Conservation (phyloP, 2,329 filamentous ascomycete species). For the Clonostachys sp. region DNA sequence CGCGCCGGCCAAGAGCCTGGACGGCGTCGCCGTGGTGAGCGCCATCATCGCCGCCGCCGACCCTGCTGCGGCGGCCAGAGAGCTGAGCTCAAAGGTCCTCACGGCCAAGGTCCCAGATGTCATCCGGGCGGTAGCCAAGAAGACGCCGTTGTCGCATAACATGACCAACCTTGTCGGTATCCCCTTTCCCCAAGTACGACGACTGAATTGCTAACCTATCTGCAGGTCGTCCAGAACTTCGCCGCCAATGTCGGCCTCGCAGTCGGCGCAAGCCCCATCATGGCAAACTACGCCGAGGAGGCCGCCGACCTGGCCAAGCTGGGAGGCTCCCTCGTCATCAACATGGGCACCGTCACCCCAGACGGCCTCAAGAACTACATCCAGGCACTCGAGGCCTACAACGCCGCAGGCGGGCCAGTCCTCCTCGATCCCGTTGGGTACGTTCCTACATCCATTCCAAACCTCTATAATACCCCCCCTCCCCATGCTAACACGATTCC, state of each 20-base stretch:
- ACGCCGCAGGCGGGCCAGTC: slow-evolving; percentile 67
- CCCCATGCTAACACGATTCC: background rate
- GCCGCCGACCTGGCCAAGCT: slow-evolving; percentile 74
- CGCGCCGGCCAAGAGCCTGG: slow-evolving; percentile 52
- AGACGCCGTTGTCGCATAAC: slow-evolving; percentile 79
- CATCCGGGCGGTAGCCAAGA: slow-evolving; percentile 55
- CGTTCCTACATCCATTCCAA: slow-evolving; percentile 12
- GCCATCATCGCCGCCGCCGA: slow-evolving; percentile 74
- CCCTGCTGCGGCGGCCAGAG: slow-evolving; percentile 56
- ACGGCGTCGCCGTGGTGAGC: slow-evolving; percentile 85
- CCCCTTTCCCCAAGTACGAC: background rate
- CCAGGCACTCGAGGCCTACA: slow-evolving; percentile 77
- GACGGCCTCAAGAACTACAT: slow-evolving; percentile 69
- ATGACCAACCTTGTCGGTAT: slow-evolving; percentile 79
- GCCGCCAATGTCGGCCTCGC: slow-evolving; percentile 85
- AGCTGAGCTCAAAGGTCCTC: slow-evolving; percentile 45
- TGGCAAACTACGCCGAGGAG: slow-evolving; percentile 84
- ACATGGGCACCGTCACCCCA: slow-evolving; percentile 88
- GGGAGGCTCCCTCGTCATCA: slow-evolving; percentile 77
- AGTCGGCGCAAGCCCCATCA: slow-evolving; percentile 85
- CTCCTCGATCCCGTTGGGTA: slow-evolving; percentile 86
- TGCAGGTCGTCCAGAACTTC: slow-evolving; percentile 79
- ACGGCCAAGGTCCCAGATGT: slow-evolving; percentile 41
- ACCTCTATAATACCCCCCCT: background rate
- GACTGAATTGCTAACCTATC: background rate